phyloP scores from a whole-genome alignment of 2,329 filamentous ascomycete genomes.

The Calonectria naviculata region DNA sequence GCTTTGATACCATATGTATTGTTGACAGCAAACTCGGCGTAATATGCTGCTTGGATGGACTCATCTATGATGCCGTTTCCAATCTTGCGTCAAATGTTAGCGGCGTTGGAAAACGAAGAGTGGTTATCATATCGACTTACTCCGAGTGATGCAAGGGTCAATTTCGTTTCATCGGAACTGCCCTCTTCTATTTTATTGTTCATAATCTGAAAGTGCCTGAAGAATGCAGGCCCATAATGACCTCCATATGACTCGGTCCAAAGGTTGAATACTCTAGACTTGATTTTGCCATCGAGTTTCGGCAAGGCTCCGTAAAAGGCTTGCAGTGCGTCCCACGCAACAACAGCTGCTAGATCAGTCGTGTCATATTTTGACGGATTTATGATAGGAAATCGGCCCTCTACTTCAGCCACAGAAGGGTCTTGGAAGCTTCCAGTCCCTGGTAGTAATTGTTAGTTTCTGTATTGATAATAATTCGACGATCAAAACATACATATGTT shows the following conservation, averaged over 20 bases:
- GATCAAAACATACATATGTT: not conserved
- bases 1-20: constrained; percentile 23
- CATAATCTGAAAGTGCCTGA: constrained; percentile 18
- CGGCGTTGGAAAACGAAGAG: not conserved
- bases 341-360: constrained; percentile 15
- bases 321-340: constrained; percentile 24
- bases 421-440: not conserved
- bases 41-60: constrained; percentile 11
- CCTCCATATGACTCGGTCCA: constrained; percentile 22
- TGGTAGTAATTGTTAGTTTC: not conserved
- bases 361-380: constrained; percentile 19
- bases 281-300: constrained; percentile 12
- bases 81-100: not conserved
- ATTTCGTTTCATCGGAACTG: constrained; percentile 15
- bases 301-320: constrained; percentile 22
- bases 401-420: not conserved
- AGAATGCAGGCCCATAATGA: constrained; percentile 25
- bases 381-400: constrained; percentile 21
- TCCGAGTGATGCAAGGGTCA: constrained; percentile 23
- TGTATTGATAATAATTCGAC: not conserved
- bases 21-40: constrained; percentile 20
- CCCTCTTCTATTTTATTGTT: constrained; percentile 11
- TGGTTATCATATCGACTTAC: not conserved
- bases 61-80: constrained; percentile 26
- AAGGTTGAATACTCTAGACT: not conserved